phyloP scores from a whole-genome alignment of 257 asterid genomes.

The Parsonsia alboflavescens region DNA sequence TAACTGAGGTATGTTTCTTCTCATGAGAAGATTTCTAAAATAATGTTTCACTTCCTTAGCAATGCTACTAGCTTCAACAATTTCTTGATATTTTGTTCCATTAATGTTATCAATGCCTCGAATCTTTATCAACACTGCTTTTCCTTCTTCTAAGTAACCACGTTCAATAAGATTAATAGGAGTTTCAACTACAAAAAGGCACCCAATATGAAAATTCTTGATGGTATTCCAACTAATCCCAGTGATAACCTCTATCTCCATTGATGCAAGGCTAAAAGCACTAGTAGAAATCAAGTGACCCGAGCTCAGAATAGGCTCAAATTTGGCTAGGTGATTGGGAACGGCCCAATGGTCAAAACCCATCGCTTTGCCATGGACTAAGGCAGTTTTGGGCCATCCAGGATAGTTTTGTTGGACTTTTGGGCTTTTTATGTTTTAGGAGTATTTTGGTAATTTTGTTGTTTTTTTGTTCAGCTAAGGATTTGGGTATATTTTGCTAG shows the following conservation, averaged over 20 bases:
- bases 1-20: slow-evolving; percentile 76
- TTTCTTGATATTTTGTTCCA: slow-evolving; percentile 72
- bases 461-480: too few relatives aligned
- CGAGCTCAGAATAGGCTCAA: too few relatives aligned
- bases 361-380: too few relatives aligned
- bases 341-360: too few relatives aligned
- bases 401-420: too few relatives aligned
- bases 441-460: too few relatives aligned
- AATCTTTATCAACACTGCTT: slow-evolving; percentile 56
- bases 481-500: too few relatives aligned
- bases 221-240: slow-evolving; percentile 85
- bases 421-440: too few relatives aligned
- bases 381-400: too few relatives aligned
- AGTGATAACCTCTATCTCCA: slow-evolving; percentile 89
- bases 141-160: slow-evolving; percentile 69
- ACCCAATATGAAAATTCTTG: slow-evolving; percentile 62
- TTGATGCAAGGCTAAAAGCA: too few relatives aligned
- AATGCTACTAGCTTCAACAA: slow-evolving; percentile 72
- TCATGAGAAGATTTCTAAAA: slow-evolving; percentile 69
- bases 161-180: slow-evolving; percentile 87
- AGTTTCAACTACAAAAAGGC: slow-evolving; percentile 68
- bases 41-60: slow-evolving; percentile 86
- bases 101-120: slow-evolving; percentile 65
- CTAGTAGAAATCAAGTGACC: too few relatives aligned
- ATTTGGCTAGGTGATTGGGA: too few relatives aligned